Percentiles rank a stretch among this genome's conserved stretches.
These are phyloP conservation scores for Pisolithus marmoratus DNA, from an alignment of 768 basidiomycete species.

Conservation along the genomic window DNA sequence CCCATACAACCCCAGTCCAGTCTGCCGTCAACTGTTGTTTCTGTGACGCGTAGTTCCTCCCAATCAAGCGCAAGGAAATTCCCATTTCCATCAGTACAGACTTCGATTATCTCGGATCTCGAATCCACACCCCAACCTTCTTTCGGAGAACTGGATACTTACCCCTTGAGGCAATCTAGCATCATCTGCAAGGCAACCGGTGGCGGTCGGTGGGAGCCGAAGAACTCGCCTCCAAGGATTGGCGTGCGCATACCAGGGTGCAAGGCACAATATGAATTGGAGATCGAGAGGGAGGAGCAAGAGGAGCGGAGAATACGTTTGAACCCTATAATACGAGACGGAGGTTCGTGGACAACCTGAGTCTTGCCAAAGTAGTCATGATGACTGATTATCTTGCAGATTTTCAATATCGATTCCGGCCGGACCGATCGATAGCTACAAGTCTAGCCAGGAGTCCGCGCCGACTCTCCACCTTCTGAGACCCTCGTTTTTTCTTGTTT, in stretches of 20 bases:
- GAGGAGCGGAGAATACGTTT: constrained; percentile 41
- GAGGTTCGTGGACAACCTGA: constrained; percentile 28
- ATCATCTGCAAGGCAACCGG: constrained; percentile 73
- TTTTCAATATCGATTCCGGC: constrained; percentile 63
- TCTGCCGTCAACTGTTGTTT: constrained; percentile 14
- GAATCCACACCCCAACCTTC: constrained; percentile 36
- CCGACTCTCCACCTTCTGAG: constrained; percentile 56
- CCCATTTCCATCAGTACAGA: constrained; percentile 21
- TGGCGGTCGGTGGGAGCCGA: constrained; percentile 77
- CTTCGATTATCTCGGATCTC: constrained; percentile 18
- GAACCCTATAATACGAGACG: constrained; percentile 65
- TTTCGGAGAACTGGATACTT: constrained; percentile 67
- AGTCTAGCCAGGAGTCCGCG: constrained; percentile 42
- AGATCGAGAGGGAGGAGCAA: constrained; percentile 62
- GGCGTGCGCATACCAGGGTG: constrained; percentile 57
- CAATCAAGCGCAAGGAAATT: constrained; percentile 21
- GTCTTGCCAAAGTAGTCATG: neutral
- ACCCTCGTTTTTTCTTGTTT: constrained; percentile 6
- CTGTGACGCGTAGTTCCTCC: constrained; percentile 23
- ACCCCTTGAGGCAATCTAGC: constrained; percentile 63
- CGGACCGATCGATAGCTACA: constrained; percentile 38
- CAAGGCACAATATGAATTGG: constrained; percentile 63
- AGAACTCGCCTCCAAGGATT: constrained; percentile 35
- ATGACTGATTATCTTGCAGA: constrained; percentile 25
- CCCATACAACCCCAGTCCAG: constrained; percentile 22